A percentile compares a stretch with the other conserved stretches of the same genome.
These are phyloP conservation scores for Candida frijolesensis DNA, from an alignment of 1,139 yeast genomes.

Conservation along the genomic window DNA sequence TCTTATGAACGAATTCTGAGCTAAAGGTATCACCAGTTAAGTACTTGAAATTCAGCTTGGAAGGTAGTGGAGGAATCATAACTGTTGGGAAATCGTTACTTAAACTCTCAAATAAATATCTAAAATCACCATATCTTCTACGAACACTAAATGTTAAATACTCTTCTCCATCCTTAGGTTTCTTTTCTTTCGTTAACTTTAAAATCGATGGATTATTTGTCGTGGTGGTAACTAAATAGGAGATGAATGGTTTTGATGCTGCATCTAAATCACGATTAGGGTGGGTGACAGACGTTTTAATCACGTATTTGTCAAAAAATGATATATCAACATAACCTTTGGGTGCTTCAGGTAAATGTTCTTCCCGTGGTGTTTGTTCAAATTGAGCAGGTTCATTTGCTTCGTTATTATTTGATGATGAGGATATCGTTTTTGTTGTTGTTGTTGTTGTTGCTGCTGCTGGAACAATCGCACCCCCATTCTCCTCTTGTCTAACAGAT, in stretches of 20 bases:
- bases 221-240: conserved; percentile 75
- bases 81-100: conserved; percentile 79
- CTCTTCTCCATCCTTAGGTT: conserved; percentile 18
- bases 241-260: conserved; percentile 77
- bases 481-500: background rate
- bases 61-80: conserved; percentile 92
- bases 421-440: background rate
- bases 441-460: too few species aligned
- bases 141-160: conserved; percentile 56
- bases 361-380: background rate
- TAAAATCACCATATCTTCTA: conserved; percentile 82
- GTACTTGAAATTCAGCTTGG: conserved; percentile 87
- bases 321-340: conserved; percentile 14
- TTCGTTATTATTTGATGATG: background rate
- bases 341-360: conserved; percentile 2
- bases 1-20: conserved; percentile 74
- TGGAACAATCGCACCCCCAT: background rate
- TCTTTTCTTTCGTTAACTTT: conserved; percentile 27
- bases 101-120: conserved; percentile 70
- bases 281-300: conserved; percentile 55
- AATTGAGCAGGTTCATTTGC: background rate
- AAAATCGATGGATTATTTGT: conserved; percentile 49
- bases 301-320: conserved; percentile 25
- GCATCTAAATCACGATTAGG: conserved; percentile 80
- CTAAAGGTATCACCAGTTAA: conserved; percentile 93